Evolutionary conservation across 371 early-diverging fungal genomes (phyloP).

Genomic region (Dichotomocladium elegans): DNA sequence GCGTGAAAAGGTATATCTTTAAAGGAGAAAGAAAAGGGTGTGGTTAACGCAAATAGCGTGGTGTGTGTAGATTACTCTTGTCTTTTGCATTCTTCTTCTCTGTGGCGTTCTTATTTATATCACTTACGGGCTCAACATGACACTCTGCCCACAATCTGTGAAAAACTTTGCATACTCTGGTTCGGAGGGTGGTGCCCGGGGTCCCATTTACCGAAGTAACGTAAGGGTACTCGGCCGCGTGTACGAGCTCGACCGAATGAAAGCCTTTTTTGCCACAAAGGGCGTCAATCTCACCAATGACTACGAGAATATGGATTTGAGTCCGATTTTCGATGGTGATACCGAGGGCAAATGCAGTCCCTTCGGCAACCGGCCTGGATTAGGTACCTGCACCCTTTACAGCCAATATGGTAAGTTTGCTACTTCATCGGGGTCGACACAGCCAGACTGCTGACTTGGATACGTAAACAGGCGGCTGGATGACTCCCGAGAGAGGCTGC

Average conservation of each 20-base stretch:
- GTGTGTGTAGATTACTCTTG: constrained; percentile 60
- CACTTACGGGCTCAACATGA: constrained; percentile 57
- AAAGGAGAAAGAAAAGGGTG: neutral
- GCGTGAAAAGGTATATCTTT: constrained; percentile 59
- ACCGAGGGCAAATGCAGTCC: constrained; percentile 25
- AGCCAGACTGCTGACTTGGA: neutral
- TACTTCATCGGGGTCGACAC: constrained; percentile 1
- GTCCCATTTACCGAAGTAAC: constrained; percentile 27
- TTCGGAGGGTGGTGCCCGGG: constrained; percentile 15
- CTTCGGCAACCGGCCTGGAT: constrained; percentile 14
- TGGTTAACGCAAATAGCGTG: constrained; percentile 12
- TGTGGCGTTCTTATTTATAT: constrained; percentile 60
- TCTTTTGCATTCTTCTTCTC: constrained; percentile 58
- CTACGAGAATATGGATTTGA: constrained; percentile 45
- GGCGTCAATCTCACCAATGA: constrained; percentile 38
- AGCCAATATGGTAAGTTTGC: constrained; percentile 42
- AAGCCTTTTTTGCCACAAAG: constrained; percentile 28
- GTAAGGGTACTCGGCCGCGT: constrained; percentile 47
- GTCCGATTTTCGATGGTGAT: constrained; percentile 48
- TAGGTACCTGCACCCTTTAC: constrained; percentile 26
- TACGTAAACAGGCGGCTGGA: constrained; percentile 19
- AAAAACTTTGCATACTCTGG: constrained; percentile 24
- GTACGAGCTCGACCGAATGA: constrained; percentile 36
- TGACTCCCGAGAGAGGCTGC: constrained; percentile 26
- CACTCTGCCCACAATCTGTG: constrained; percentile 39